Percentiles rank a stretch among this genome's conserved stretches.
Conservation (phyloP, 768 basidiomycete genomes). For the Tulasnella calospora region DNA sequence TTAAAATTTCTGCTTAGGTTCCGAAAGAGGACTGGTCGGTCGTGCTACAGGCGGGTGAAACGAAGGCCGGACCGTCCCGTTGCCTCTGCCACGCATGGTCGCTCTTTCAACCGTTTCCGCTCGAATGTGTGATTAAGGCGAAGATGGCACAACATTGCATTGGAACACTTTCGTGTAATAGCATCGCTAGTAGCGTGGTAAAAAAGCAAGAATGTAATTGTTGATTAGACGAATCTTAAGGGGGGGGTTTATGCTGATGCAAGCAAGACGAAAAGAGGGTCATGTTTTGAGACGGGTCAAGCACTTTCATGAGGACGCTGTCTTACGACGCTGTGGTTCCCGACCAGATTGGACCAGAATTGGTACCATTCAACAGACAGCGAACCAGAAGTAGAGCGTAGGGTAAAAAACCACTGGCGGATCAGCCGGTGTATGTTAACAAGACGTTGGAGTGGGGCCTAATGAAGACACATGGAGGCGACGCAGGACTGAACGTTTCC, state of each 20-base stretch:
- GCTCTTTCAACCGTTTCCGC: no score
- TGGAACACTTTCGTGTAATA: not conserved
- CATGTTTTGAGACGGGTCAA: not conserved
- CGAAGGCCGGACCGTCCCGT: no score
- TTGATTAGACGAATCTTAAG: no score
- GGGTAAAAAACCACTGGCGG: constrained; percentile 4
- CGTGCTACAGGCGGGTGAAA: no score
- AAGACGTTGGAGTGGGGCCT: constrained; percentile 21
- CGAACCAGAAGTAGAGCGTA: not conserved
- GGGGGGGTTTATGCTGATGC: constrained; percentile 2
- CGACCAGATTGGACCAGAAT: not conserved
- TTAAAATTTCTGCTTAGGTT: no score
- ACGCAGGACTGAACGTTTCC: constrained; percentile 21
- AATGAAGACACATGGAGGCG: constrained; percentile 19
- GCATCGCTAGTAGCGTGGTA: no score
- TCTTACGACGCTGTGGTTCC: not conserved
- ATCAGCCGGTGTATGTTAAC: constrained; percentile 20
- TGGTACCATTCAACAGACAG: not conserved
- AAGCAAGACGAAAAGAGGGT: constrained; percentile 21
- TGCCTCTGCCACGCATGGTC: no score
- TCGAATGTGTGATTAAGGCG: not conserved
- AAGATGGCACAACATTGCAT: not conserved
- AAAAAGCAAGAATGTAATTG: no score
- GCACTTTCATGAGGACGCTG: constrained; percentile 14
- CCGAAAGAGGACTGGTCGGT: no score